Conservation (phyloP, 2,329 filamentous ascomycete species). For the Fusarium begoniae region DNA sequence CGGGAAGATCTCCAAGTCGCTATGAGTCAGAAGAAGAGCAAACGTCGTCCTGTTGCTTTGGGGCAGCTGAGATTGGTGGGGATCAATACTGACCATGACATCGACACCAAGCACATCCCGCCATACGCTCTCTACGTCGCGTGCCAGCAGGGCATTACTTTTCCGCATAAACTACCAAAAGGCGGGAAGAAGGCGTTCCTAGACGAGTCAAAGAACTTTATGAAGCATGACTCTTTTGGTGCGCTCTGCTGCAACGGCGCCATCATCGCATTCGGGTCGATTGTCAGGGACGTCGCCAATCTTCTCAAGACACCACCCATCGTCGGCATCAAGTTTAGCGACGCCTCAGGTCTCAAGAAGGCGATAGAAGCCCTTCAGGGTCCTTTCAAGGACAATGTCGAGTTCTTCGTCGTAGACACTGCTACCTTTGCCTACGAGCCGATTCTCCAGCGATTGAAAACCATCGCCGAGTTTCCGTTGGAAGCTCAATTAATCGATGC, state of each 20-base stretch:
- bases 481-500: constrained; percentile 59
- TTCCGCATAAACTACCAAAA: constrained; percentile 46
- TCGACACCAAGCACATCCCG: constrained; percentile 31
- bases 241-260: constrained; percentile 62
- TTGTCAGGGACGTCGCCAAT: constrained; percentile 61
- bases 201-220: constrained; percentile 55
- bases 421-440: constrained; percentile 76
- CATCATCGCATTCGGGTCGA: constrained; percentile 67
- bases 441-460: constrained; percentile 67
- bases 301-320: constrained; percentile 56
- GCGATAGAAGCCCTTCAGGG: constrained; percentile 56
- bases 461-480: constrained; percentile 64
- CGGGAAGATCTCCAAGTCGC: constrained; percentile 67
- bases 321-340: constrained; percentile 61
- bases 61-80: constrained; percentile 49
- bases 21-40: constrained; percentile 57
- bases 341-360: constrained; percentile 55
- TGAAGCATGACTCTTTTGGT: constrained; percentile 70
- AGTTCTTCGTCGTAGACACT: constrained; percentile 69
- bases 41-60: constrained; percentile 53
- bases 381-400: constrained; percentile 34
- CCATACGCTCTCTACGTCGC: constrained; percentile 49
- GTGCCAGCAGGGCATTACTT: constrained; percentile 57
- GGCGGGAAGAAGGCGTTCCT: constrained; percentile 56
- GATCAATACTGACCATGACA: constrained; percentile 49